Evolutionary conservation across 208 protist genomes (phyloP).

Genomic region (Trypanosoma platydactyli): DNA sequence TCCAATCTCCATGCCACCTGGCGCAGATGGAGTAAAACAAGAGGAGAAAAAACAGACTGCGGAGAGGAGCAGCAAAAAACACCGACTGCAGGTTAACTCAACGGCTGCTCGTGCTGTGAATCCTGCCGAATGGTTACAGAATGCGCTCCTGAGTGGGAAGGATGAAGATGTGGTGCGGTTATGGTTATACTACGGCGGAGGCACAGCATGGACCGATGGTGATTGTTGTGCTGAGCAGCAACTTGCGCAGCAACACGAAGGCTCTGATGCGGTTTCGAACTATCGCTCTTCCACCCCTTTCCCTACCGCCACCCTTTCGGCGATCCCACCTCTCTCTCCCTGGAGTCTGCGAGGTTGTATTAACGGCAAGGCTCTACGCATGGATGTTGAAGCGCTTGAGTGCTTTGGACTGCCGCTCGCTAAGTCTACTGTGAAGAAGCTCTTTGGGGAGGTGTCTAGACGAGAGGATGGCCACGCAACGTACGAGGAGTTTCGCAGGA

Average conservation of each 20-base stretch:
- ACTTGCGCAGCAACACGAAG: constrained; percentile 8
- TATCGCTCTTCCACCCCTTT: too few species aligned
- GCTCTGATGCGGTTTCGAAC: too few species aligned
- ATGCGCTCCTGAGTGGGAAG: constrained; percentile 42
- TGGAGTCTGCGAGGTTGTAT: constrained; percentile 11
- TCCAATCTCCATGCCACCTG: constrained; percentile 1
- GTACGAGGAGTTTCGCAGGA: constrained; percentile 53
- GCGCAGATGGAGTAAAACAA: neutral
- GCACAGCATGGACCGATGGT: neutral
- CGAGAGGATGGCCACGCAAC: constrained; percentile 43
- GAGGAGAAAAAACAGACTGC: neutral
- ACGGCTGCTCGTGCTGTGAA: neutral
- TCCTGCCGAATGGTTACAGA: constrained; percentile 34
- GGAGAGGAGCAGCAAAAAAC: neutral
- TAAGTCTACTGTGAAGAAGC: constrained; percentile 35
- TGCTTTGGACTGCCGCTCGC: constrained; percentile 58
- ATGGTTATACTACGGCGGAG: constrained; percentile 56
- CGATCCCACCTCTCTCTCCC: neutral
- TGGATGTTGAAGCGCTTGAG: constrained; percentile 59
- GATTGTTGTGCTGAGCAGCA: constrained; percentile 22
- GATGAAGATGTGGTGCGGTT: constrained; percentile 41
- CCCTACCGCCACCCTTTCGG: neutral
- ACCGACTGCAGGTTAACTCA: neutral
- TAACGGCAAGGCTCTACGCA: constrained; percentile 36
- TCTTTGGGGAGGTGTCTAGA: constrained; percentile 44